Base-by-base conservation (phyloP, 2,329 filamentous ascomycete genomes). In the Ophiocordyceps unilateralis region DNA sequence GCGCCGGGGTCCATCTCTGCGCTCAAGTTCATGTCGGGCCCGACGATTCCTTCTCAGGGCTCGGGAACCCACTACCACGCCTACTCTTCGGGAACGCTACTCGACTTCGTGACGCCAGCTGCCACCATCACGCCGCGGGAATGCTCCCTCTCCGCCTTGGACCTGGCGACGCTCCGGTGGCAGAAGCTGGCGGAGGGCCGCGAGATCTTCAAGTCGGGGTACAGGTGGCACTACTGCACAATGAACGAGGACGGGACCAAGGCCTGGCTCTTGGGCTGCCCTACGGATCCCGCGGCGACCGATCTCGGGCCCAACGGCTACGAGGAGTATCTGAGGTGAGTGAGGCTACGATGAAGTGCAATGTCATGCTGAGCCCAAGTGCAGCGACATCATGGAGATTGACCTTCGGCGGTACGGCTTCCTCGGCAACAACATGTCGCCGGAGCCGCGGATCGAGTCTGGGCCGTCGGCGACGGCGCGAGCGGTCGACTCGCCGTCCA, bases 161-260 rank as follows among this genome's bases (percentile, higher is more conserved):
- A 98, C 52, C 68, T 98, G 11, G 81, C 83, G 45, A 81, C 83
- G 0, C 65, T 96, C 41, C 80, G 88, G 40, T 98, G 91, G 91
- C 87, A 94, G 60, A 93, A 88, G 57, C 70, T 98, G 17, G 91
- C 89, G 1, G 89, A 95, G 54, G 91, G 91, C 4, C 82, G 85
- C 41, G 91, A 98, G 56, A 81, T 98, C 28, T 98, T 95, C 63
- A 83, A 83, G 51, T 69, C 78, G 0, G 85, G 83, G n/a, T 96
- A 91, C 59, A 78, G 89, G 46, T 98, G 91, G 91, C 89, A 96
- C 59, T 98, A 98, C 58, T 96, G 91, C 59, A 93, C 87, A 3
- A 83, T 95, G 63, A 93, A 95, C 56, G 81, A 91, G 47, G 85
- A 93, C 53, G 89, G 89, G 6, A 95, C 91, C 7, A 94, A 93